Evolutionary conservation across 2,329 filamentous ascomycete species (phyloP).

Genomic region (Fusarium sacchari): DNA sequence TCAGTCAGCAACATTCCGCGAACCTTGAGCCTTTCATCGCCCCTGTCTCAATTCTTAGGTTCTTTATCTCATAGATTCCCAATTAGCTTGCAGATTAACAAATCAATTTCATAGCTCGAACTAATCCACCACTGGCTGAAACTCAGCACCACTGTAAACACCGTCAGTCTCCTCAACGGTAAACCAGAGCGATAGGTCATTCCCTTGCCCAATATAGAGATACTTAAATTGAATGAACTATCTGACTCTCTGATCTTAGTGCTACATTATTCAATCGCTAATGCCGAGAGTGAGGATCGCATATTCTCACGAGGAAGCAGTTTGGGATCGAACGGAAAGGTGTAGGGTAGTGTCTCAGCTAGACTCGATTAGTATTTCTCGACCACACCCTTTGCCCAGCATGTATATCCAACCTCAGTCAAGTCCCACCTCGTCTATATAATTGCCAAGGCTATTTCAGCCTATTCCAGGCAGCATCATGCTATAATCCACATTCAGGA

Average conservation of each 20-base stretch:
- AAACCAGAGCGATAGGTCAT: too few relatives aligned
- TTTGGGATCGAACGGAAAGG: accelerated
- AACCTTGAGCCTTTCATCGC: accelerated
- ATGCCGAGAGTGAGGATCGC: too few relatives aligned
- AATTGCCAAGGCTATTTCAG: neutral
- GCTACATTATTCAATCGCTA: too few relatives aligned
- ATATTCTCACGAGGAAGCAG: neutral
- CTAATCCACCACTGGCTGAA: too few relatives aligned
- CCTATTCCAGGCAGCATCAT: neutral
- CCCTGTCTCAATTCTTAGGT: accelerated
- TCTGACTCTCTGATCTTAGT: accelerated
- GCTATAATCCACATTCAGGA: neutral
- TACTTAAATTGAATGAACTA: accelerated
- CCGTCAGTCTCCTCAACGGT: too few relatives aligned
- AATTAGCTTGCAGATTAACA: too few relatives aligned
- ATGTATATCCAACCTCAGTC: accelerated
- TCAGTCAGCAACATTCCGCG: neutral
- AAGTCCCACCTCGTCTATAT: too few relatives aligned
- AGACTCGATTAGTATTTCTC: neutral
- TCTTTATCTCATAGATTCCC: too few relatives aligned
- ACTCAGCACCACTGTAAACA: too few relatives aligned
- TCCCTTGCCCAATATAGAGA: accelerated
- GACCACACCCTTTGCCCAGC: neutral
- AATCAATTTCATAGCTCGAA: neutral
- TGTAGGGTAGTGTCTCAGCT: neutral